Evolutionary conservation across 768 basidiomycete species (phyloP).

Genomic region (Ephemerocybe angulata): DNA sequence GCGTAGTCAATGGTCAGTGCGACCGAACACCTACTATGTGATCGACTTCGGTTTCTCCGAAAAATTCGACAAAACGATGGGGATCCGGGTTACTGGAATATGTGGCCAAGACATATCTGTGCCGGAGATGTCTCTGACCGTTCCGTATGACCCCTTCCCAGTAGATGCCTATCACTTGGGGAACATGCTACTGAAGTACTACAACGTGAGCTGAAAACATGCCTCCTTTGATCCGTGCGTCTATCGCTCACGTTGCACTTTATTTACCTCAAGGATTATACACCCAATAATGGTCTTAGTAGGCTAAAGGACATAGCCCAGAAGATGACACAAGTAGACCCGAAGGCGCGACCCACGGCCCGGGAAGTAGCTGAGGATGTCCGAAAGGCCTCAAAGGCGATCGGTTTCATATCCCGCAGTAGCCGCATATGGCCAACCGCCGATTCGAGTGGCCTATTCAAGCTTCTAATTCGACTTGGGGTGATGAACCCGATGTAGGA

Average conservation of each 20-base stretch:
- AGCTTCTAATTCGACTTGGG: no score
- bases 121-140: conserved; percentile 21
- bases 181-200: conserved; percentile 7
- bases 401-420: neutral
- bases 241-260: neutral
- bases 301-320: neutral
- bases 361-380: neutral
- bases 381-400: neutral
- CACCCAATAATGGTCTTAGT: neutral
- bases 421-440: neutral
- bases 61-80: neutral
- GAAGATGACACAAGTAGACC: neutral
- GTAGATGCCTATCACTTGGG: conserved; percentile 28
- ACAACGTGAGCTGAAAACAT: no score
- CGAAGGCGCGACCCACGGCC: neutral
- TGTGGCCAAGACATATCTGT: conserved; percentile 19
- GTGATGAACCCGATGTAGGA: no score
- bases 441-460: no score
- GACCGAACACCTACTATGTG: conserved; percentile 24
- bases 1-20: conserved; percentile 17
- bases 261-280: neutral
- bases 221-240: no score
- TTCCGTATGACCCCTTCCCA: conserved; percentile 28
- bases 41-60: conserved; percentile 25
- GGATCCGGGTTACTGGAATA: conserved; percentile 5